These are phyloP conservation scores for Taphrina communis DNA, from an alignment of 1,139 yeast genomes.

Conservation along the genomic window DNA sequence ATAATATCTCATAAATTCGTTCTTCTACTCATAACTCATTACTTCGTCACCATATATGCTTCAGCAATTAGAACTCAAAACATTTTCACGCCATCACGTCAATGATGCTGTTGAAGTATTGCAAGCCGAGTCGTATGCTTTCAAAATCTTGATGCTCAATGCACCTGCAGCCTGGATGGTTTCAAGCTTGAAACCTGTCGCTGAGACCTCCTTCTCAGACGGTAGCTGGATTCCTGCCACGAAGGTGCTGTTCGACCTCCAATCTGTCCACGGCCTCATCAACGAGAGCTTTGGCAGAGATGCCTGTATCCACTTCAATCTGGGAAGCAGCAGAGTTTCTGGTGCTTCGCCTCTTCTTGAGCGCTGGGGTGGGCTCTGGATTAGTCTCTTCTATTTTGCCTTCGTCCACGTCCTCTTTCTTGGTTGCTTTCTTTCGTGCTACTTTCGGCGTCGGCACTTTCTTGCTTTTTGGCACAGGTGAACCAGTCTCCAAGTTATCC, in stretches of 20 bases:
- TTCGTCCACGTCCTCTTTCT: constrained; percentile 1
- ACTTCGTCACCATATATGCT: no score
- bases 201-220: background rate
- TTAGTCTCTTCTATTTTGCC: background rate
- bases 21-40: no score
- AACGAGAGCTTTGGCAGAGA: constrained; percentile 44
- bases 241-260: constrained; percentile 15
- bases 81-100: no score
- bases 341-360: constrained; percentile 7
- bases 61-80: no score
- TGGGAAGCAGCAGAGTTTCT: constrained; percentile 25
- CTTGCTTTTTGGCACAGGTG: background rate
- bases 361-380: background rate
- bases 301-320: constrained; percentile 29
- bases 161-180: no score
- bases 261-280: constrained; percentile 40
- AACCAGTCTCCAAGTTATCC: background rate
- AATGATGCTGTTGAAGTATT: no score
- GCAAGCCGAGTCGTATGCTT: no score
- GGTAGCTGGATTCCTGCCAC: constrained; percentile 1
- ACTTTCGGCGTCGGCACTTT: background rate
- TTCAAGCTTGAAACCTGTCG: no score
- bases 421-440: background rate
- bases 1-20: no score
- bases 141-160: no score